Evolutionary conservation across 1,139 yeast species (phyloP).

Genomic region (Diutina pseudorugosa): DNA sequence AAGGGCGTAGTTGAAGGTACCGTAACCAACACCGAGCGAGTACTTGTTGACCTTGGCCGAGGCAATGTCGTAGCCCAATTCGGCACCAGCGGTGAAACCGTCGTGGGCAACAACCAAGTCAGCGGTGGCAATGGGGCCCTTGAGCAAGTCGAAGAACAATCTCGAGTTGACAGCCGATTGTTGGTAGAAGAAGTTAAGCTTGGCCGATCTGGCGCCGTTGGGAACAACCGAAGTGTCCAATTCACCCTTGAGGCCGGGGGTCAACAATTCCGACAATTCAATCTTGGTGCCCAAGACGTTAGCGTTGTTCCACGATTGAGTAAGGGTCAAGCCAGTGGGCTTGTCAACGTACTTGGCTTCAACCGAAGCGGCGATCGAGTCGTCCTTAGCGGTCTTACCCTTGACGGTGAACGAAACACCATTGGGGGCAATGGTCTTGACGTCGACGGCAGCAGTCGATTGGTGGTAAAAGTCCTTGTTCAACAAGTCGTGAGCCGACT

Average conservation of each 20-base stretch:
- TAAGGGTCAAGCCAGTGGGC: slow-evolving; percentile 82
- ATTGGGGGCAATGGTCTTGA: slow-evolving; percentile 89
- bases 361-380: slow-evolving; percentile 76
- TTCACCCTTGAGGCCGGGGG: slow-evolving; percentile 94
- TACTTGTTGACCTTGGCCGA: slow-evolving; percentile 89
- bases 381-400: slow-evolving; percentile 81
- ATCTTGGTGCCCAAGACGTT: slow-evolving; percentile 87
- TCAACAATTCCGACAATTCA: slow-evolving; percentile 82
- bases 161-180: slow-evolving; percentile 92
- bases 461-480: slow-evolving; percentile 89
- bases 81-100: slow-evolving; percentile 95
- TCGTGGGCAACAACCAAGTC: slow-evolving; percentile 93
- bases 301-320: slow-evolving; percentile 97
- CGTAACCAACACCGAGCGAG: slow-evolving; percentile 90
- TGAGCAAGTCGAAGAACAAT: slow-evolving; percentile 87
- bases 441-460: slow-evolving; percentile 77
- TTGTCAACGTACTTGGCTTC: slow-evolving; percentile 93
- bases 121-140: slow-evolving; percentile 93
- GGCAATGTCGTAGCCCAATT: slow-evolving; percentile 90
- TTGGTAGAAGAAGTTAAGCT: slow-evolving; percentile 81
- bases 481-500: slow-evolving; percentile 81
- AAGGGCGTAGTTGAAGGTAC: slow-evolving; percentile 77
- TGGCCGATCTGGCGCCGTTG: slow-evolving; percentile 78
- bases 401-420: slow-evolving; percentile 92
- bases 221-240: slow-evolving; percentile 83